Percentiles rank a stretch among this genome's conserved stretches.
Evolutionary conservation across 306 rosid genomes (phyloP).

Genomic region (Rubus parviflorus): DNA sequence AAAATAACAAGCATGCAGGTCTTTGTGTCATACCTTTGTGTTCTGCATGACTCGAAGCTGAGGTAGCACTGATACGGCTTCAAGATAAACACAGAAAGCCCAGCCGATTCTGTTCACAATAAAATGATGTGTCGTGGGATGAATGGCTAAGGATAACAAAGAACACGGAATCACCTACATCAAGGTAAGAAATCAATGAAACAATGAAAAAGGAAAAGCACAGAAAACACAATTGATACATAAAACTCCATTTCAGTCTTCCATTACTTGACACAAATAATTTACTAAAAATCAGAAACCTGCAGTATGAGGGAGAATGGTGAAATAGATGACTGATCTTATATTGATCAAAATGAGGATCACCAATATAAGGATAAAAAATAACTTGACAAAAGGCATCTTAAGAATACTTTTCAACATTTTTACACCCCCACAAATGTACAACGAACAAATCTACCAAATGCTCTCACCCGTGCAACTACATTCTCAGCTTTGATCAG

Average conservation of each 20-base stretch:
- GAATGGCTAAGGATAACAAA: conserved; percentile 49
- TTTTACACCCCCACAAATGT: neutral
- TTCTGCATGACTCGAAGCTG: conserved; percentile 80
- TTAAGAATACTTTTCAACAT: neutral
- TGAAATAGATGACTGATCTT: neutral
- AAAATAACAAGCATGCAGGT: neutral
- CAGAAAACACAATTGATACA: neutral
- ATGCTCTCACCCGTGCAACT: neutral
- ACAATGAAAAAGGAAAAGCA: neutral
- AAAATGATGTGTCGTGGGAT: conserved; percentile 66
- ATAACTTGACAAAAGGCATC: neutral
- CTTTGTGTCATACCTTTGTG: conserved; percentile 44
- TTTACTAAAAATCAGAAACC: neutral
- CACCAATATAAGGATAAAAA: neutral
- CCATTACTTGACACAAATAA: neutral
- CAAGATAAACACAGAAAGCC: conserved; percentile 88
- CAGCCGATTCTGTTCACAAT: conserved; percentile 56
- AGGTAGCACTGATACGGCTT: conserved; percentile 81
- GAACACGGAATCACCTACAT: conserved; percentile 66
- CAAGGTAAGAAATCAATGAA: neutral
- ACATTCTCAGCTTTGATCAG: neutral
- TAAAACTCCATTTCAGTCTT: neutral
- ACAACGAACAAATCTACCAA: neutral
- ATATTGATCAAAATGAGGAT: neutral
- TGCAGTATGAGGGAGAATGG: neutral